Conservation (phyloP, 2,329 filamentous ascomycete genomes). For the Fusarium sp. region DNA sequence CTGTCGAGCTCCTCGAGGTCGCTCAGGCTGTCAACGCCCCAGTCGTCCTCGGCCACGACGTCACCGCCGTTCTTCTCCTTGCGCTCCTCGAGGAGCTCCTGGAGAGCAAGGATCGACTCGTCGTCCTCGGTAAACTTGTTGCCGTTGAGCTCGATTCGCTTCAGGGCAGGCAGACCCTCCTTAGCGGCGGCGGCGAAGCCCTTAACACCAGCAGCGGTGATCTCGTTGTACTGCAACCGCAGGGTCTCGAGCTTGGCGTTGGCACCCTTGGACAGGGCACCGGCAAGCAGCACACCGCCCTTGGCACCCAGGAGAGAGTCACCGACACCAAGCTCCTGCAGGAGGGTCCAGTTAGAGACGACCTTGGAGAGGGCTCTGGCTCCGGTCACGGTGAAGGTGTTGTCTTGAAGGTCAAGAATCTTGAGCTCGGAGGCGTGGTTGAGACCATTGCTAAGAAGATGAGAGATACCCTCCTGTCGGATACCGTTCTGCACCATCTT, state of each 20-base stretch:
- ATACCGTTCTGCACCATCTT: conserved; percentile 99
- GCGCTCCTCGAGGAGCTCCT: conserved; percentile 78
- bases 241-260: conserved; percentile 86
- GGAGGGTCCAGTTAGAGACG: conserved; percentile 77
- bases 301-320: conserved; percentile 87
- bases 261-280: conserved; percentile 78
- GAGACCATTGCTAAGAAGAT: conserved; percentile 83
- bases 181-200: conserved; percentile 77
- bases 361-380: conserved; percentile 83
- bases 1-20: conserved; percentile 85
- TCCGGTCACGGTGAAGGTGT: conserved; percentile 90
- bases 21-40: conserved; percentile 87
- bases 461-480: conserved; percentile 88
- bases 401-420: conserved; percentile 93
- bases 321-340: conserved; percentile 88
- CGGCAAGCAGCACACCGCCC: conserved; percentile 79
- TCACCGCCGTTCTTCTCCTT: conserved; percentile 80
- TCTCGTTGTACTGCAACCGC: conserved; percentile 93
- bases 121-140: conserved; percentile 96
- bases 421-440: conserved; percentile 75
- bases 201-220: conserved; percentile 81
- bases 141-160: conserved; percentile 92
- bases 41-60: conserved; percentile 79
- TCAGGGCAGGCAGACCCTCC: conserved; percentile 77
- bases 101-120: conserved; percentile 74